Evolutionary conservation across 352 stramenopile species (phyloP), one percentile per base, ranked within the genome.

Genomic region (Phytophthora brassicae): DNA sequence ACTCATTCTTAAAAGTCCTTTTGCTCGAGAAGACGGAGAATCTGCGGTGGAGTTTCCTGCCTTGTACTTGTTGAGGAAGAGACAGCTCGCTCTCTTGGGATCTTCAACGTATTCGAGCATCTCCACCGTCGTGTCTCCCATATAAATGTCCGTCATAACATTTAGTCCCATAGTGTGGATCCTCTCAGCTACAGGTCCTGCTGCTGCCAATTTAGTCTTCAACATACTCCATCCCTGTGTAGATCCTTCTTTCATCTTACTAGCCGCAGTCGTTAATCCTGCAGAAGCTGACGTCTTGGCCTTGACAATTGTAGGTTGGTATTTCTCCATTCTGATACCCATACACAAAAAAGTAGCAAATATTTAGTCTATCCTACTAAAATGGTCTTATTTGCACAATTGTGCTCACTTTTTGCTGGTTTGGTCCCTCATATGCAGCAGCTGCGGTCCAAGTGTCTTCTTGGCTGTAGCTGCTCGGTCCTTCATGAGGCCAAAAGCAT

Each of bases 141-240:
- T 66, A 46, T 75, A 75, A 66, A 90, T 79, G 52, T 94, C 83
- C 14, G 77, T 89, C 49, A 92, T 79, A 26, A 86, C 80, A 45
- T 84, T 75, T 1, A 94, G 39, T 2, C 83, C 79, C 79, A 94
- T 88, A 6, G 70, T 82, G 39, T 92, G 82, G 51, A 94, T 78
- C 52, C 76, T 76, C 52, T 89, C 85, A 0, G 85, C 84, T n/a
- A 90, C 83, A 11, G 82, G 82, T 22, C 80, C 81, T 3, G 83
- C 82, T 0, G 81, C 77, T 7, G 84, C 80, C 35, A 93, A 41
- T 49, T 86, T 91, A 16, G 73, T 91, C 72, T 90, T 91, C 31
- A 93, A 44, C 38, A 90, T 87, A 24, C 80, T 90, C 81, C 82
- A 93, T 3, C 84, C 80, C 49, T 94, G 81, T 4, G 80, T 87